phyloP scores from a whole-genome alignment of 2,329 filamentous ascomycete genomes.

The Fonsecaea monophora region DNA sequence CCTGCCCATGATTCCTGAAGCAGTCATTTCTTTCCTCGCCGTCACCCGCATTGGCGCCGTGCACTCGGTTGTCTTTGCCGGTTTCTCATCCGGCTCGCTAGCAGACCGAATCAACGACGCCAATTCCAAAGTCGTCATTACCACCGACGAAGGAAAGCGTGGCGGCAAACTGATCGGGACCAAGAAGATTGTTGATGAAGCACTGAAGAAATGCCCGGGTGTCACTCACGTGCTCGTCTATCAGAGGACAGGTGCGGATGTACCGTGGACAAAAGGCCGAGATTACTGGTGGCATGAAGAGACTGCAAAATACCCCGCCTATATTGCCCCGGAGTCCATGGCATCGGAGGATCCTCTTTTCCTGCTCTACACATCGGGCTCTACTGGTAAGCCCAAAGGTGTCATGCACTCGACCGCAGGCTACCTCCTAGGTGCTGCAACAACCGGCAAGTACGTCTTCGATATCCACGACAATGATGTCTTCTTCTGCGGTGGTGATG shows the following conservation, averaged over 20 bases:
- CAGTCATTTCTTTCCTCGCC: constrained; percentile 86
- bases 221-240: constrained; percentile 86
- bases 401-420: constrained; percentile 97
- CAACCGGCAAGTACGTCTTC: constrained; percentile 98
- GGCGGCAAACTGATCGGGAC: constrained; percentile 96
- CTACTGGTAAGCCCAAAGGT: constrained; percentile 98
- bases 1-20: constrained; percentile 98
- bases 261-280: constrained; percentile 86
- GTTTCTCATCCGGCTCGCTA: constrained; percentile 95
- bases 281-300: constrained; percentile 99
- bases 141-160: constrained; percentile 95
- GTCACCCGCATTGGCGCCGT: constrained; percentile 91
- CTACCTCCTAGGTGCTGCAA: constrained; percentile 90
- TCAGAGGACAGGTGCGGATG: constrained; percentile 91
- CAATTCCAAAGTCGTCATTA: constrained; percentile 91
- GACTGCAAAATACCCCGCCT: constrained; percentile 93
- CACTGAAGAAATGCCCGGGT: constrained; percentile 91
- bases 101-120: constrained; percentile 94
- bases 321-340: constrained; percentile 87
- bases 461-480: constrained; percentile 93
- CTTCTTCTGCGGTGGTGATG: constrained; percentile 98
- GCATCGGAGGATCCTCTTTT: constrained; percentile 95
- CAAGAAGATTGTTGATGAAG: constrained; percentile 97
- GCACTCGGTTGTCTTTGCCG: constrained; percentile 97
- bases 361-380: constrained; percentile 96